Conservation (phyloP, 345 rosid genomes). For the Nephelium lappaceum region DNA sequence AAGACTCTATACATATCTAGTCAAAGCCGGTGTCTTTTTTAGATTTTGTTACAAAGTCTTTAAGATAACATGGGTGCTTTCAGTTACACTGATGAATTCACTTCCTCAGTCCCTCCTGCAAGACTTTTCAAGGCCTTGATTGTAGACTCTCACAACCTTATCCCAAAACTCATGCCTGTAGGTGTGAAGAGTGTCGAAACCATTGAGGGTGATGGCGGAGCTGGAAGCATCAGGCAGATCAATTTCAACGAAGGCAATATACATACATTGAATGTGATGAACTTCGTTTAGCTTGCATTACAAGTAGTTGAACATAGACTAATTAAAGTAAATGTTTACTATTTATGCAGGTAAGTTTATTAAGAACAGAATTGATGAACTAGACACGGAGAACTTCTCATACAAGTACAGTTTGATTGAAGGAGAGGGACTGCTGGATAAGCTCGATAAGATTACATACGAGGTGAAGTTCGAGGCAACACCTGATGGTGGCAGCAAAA, state of each 20-base stretch:
- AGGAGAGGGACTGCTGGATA: slow-evolving; percentile 28
- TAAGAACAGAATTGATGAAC: slow-evolving; percentile 37
- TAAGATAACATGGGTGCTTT: slow-evolving; percentile 24
- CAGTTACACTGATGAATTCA: slow-evolving; percentile 20
- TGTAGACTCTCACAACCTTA: slow-evolving; percentile 37
- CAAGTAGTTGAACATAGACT: not conserved
- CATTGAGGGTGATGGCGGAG: slow-evolving; percentile 44
- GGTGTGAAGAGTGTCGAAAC: slow-evolving; percentile 31
- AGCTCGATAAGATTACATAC: slow-evolving; percentile 26
- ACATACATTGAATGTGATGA: not conserved
- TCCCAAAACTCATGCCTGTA: slow-evolving; percentile 44
- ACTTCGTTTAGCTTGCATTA: not conserved
- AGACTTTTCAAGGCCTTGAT: slow-evolving; percentile 44
- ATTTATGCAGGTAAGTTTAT: slow-evolving; percentile 28
- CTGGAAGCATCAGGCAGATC: slow-evolving; percentile 39
- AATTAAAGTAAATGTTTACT: not conserved
- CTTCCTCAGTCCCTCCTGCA: slow-evolving; percentile 34
- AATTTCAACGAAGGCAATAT: slow-evolving; percentile 40
- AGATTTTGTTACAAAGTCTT: not conserved
- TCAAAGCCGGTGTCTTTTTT: not conserved
- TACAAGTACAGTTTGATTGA: slow-evolving; percentile 42
- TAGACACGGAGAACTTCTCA: slow-evolving; percentile 30
- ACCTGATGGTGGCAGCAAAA: slow-evolving; percentile 39
- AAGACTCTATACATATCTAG: not conserved
- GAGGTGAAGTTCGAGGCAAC: slow-evolving; percentile 32